Base-by-base conservation (phyloP, 1,284 basidiomycete genomes). In the Rhodotorula sp. region DNA sequence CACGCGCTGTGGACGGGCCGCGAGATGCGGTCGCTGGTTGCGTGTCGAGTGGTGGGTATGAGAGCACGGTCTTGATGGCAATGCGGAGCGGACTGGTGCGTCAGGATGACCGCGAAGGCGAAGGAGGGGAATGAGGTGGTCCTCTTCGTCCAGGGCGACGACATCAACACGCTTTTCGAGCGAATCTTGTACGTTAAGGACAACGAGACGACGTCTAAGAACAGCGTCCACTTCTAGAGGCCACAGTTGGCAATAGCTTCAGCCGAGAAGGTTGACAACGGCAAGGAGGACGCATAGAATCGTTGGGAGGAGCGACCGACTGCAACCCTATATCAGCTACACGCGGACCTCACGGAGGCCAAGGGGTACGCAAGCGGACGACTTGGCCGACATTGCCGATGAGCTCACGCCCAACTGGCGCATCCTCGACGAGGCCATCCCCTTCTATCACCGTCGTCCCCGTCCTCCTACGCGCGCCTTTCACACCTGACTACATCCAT, bases 181-280 rank as follows among this genome's bases (percentile, higher is more conserved):
- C 87, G 87, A 82, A 82, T 89, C 48, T 78, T 85, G 27, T 90
- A 90, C 73, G 86, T 89, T 15, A 79, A 81, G 55, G 81, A 82
- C 68, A 89, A 88, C 75, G 89, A 90, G 78, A 86, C 86, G 66
- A 88, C 89, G 0, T 84, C 86, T 0, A 83, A 84, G 73, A 76
- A 89, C 70, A 88, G 88, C 44, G 83, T 88, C 1, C 87, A 89
- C 76, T 89, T 88, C 74, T 83, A 84, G 67, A 82, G 84, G 27
- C 39, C 24, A 9, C 27, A 19, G 27, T 27, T 24, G 2, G 48
- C n/a, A 11, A 27, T 49, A 6, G 48, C 48, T 49, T 10, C 13
- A 10, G 34, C n/a, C 34, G 55, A 20, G 24, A 19, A 13, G 29
- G 39, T 6, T 15, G 39, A 27, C 19, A 30, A 27, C 49, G 47